Evolutionary conservation across 768 basidiomycete genomes (phyloP), one percentile per base, ranked within the genome.

Genomic region (Tylopilus rubrobrunneus): DNA sequence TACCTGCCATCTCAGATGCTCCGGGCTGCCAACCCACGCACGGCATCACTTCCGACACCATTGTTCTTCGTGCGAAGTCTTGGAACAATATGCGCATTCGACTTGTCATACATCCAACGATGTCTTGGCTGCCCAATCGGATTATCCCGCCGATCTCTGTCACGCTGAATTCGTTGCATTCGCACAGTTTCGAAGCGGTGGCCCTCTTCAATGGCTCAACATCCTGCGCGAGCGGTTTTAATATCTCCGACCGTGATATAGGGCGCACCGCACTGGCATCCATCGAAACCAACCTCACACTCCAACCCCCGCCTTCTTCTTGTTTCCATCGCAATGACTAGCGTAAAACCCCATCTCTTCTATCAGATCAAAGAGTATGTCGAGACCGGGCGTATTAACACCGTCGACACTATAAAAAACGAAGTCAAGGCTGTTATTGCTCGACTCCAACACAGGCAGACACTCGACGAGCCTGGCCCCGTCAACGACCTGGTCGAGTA

Each of bases 351-450:
- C 41, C 27, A 31, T 34, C 56, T 61, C 53, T 14, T 65, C 31
- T 46, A 45, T 5, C 34, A 53, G 19, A 33, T 65, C 15, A 61
- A 5, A 21, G 45, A 56, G 7, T 51, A 45, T 11, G 51, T 66
- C 34, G 41, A 58, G 42, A 48, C 39, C 2, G 64, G 62, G 1
- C 43, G 48, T n/a, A 47, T 65, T 37, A 4, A 46, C 19, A 25
- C 53, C 54, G 2, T 54, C 7, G 29, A 47, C 7, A 31, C 46
- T 10, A 55, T 27, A 9, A 44, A 47, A 40, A 39, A 44, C 17
- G 62, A 48, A 40, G 36, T 65, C 23, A 48, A 66, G 3, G 42
- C 39, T 4, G 59, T 58, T 19, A 53, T 64, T 1, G 43, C 33
- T 8, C 23, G 49, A 23, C 55, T 65, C 45, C 36, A 49, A 33